These are phyloP conservation scores for Usnea hakonensis DNA, from an alignment of 495 filamentous ascomycete species.

Conservation along the genomic window DNA sequence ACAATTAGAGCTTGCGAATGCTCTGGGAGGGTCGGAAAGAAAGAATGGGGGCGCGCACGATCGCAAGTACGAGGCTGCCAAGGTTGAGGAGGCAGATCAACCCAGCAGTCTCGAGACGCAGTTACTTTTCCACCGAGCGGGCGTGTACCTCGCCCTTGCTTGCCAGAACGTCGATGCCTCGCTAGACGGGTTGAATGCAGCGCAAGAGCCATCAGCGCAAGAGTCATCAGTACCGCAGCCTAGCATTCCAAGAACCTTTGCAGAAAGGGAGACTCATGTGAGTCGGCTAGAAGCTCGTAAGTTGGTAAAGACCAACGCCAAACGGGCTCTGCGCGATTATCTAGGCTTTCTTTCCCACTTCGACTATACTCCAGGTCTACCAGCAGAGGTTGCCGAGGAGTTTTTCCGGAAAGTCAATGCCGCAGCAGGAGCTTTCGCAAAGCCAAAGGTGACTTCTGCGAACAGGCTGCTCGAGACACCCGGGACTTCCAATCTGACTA, in stretches of 20 bases:
- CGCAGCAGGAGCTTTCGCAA: conserved; percentile 40
- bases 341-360: conserved; percentile 59
- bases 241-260: background rate
- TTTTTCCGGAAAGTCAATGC: conserved; percentile 57
- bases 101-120: conserved; percentile 66
- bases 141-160: conserved; percentile 64
- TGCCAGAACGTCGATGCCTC: conserved; percentile 53
- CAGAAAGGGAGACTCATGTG: conserved; percentile 31
- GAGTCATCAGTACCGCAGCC: background rate
- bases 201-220: background rate
- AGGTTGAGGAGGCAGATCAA: conserved; percentile 59
- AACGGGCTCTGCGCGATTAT: conserved; percentile 65
- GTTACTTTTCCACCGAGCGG: conserved; percentile 66
- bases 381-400: conserved; percentile 55
- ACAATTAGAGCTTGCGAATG: conserved; percentile 39
- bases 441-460: conserved; percentile 18
- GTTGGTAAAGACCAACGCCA: conserved; percentile 59
- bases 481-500: conserved; percentile 26
- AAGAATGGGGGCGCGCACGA: conserved; percentile 37
- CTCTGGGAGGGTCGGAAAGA: conserved; percentile 33
- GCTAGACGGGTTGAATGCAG: conserved; percentile 25
- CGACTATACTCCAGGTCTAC: conserved; percentile 66
- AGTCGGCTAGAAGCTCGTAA: conserved; percentile 53
- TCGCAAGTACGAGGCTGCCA: conserved; percentile 39
- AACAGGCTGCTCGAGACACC: conserved; percentile 25